Base-by-base conservation (phyloP, 2,329 filamentous ascomycete genomes). In the Didymella keratinophila region DNA sequence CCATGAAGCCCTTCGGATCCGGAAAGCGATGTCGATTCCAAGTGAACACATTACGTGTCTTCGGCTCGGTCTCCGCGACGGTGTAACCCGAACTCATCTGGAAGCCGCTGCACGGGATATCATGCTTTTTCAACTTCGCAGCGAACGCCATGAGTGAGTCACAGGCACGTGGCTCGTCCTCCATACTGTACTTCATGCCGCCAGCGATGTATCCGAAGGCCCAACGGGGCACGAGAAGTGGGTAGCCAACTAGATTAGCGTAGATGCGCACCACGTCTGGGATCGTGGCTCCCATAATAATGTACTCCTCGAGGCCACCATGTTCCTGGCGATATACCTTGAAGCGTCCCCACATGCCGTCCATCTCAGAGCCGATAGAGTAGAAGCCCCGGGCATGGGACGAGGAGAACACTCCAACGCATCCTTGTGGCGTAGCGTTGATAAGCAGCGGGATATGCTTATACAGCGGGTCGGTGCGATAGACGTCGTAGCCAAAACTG, bases 11-110 rank as follows among this genome's bases (percentile, higher is more conserved):
- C 53, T 87, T 82, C 0, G 89, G 89, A 52, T 91, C 83, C 0
- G 89, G 88, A 69, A 92, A 92, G 0, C 89, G 83, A 67, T 90
- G 84, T 4, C 77, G 76, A 65, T 92, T 92, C 89, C 89, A 92
- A 0, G 87, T 88, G 66, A 86, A 89, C 3, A 90, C 88, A 59
- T 89, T 90, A 55, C 89, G 80, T 0, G 88, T 89, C 75, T 90
- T 90, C 1, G 89, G 89, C 54, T 86, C 84, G 0, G 78, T 80
- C 65, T 89, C 87, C 0, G 88, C 83, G 3, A 92, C 84, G 0
- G 88, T 90, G 70, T 91, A 91, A 0, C 89, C 89, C 0, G 87
- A 89, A 23, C 85, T 88, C 87, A 91, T 88, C 69, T 91, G 88
- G 70, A 89, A 88, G 0, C 85, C 88, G 0, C 87, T 90, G 66